These are phyloP conservation scores for Citrus inodora DNA, from an alignment of 345 rosid genomes.

Conservation along the genomic window DNA sequence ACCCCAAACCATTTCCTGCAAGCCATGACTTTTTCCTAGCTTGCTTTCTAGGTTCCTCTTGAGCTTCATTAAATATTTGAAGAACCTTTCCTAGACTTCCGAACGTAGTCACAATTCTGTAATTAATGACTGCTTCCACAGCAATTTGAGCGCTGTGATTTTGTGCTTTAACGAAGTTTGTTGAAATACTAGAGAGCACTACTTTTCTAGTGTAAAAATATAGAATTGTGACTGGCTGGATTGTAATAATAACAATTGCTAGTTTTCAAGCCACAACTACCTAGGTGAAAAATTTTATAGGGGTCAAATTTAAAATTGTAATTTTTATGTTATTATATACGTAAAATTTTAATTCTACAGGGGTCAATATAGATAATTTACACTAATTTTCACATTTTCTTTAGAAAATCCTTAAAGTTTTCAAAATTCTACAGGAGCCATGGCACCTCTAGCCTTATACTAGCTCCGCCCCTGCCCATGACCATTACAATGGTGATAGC, in stretches of 20 bases:
- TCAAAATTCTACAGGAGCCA: too few species aligned
- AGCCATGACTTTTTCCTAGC: constrained; percentile 71
- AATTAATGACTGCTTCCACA: constrained; percentile 73
- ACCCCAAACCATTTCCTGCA: constrained; percentile 88
- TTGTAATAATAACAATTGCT: constrained; percentile 73
- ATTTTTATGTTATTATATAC: too few species aligned
- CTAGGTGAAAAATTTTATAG: too few species aligned
- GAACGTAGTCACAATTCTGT: constrained; percentile 67
- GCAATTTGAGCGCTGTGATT: constrained; percentile 74
- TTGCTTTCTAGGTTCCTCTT: constrained; percentile 58
- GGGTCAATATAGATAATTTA: too few species aligned
- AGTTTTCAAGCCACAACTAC: constrained; percentile 3
- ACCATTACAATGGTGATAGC: constrained; percentile 74
- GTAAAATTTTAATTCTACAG: too few species aligned
- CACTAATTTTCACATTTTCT: too few species aligned
- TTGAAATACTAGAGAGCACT: constrained; percentile 57
- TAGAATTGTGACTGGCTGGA: constrained; percentile 73
- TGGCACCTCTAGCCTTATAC: too few species aligned
- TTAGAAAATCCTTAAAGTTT: too few species aligned
- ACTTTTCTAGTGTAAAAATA: constrained; percentile 78
- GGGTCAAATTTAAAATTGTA: too few species aligned
- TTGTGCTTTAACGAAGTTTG: constrained; percentile 63
- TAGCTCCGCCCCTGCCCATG: constrained; percentile 28
- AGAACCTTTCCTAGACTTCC: constrained; percentile 60
- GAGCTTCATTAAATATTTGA: constrained; percentile 68